Conservation (phyloP, 352 stramenopile species). For the Globisporangium echinulatum region DNA sequence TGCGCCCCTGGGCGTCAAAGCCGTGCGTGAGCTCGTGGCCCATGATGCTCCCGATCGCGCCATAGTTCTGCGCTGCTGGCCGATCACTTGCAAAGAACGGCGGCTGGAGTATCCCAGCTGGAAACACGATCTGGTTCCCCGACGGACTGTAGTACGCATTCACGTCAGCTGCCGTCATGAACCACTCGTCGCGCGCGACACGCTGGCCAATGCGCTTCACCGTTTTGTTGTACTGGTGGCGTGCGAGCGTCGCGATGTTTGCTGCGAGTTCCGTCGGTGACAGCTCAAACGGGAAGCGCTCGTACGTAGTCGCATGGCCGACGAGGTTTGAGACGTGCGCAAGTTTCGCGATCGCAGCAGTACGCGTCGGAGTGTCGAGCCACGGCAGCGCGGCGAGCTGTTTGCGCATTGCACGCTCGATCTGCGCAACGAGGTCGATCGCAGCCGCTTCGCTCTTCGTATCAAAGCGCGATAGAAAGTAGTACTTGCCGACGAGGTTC, state of each 20-base stretch:
- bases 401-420: slow-evolving; percentile 77
- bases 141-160: slow-evolving; percentile 86
- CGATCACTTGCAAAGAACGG: slow-evolving; percentile 87
- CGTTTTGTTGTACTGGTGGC: slow-evolving; percentile 37
- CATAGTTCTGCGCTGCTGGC: slow-evolving; percentile 90
- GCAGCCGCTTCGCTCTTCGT: slow-evolving; percentile 66
- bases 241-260: slow-evolving; percentile 44
- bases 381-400: slow-evolving; percentile 79
- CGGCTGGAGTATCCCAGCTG: slow-evolving; percentile 92
- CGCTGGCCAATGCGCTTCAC: slow-evolving; percentile 27
- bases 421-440: slow-evolving; percentile 77
- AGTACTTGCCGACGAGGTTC: slow-evolving; percentile 86
- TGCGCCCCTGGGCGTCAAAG: slow-evolving; percentile 91
- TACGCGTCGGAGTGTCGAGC: slow-evolving; percentile 82
- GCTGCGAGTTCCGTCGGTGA: slow-evolving; percentile 22
- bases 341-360: slow-evolving; percentile 87
- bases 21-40: slow-evolving; percentile 95
- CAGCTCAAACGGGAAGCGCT: slow-evolving; percentile 60
- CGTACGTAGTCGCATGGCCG: slow-evolving; percentile 33
- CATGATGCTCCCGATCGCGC: slow-evolving; percentile 90
- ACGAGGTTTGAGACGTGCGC: slow-evolving; percentile 66
- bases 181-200: slow-evolving; percentile 73
- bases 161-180: slow-evolving; percentile 90
- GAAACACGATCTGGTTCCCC: slow-evolving; percentile 93
- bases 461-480: slow-evolving; percentile 88